These are phyloP conservation scores for Galeopsis tetrahit DNA, from an alignment of 257 asterid genomes.

Conservation along the genomic window DNA sequence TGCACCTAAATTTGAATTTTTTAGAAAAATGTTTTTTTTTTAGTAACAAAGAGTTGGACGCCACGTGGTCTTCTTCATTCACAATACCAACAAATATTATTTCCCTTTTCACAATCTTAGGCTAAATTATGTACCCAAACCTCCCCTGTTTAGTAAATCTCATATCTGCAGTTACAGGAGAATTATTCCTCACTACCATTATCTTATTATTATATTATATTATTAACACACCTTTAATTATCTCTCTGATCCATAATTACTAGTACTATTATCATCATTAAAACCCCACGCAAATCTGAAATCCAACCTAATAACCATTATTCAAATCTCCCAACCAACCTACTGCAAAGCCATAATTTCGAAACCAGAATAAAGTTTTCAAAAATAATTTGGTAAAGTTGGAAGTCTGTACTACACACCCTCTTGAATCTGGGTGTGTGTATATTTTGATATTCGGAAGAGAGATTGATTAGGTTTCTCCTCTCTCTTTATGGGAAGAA, in stretches of 20 bases:
- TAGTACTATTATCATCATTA: not conserved
- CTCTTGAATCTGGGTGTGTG: slow-evolving; percentile 19
- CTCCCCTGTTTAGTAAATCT: not conserved
- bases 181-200: not conserved
- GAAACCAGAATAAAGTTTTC: not conserved
- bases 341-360: not conserved
- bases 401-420: not conserved
- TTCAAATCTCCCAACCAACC: slow-evolving; percentile 25
- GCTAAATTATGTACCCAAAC: not conserved
- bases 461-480: slow-evolving; percentile 4
- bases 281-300: slow-evolving; percentile 24
- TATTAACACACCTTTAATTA: too few species aligned
- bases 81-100: not conserved
- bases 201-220: not conserved
- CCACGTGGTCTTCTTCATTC: not conserved
- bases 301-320: slow-evolving; percentile 2
- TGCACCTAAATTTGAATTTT: too few species aligned
- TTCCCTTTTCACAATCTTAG: not conserved
- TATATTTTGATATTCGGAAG: not conserved
- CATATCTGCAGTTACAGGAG: not conserved
- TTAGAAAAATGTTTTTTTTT: not conserved
- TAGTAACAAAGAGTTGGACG: not conserved
- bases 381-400: slow-evolving; percentile 14
- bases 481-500: slow-evolving; percentile 35
- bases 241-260: not conserved